Base-by-base conservation (phyloP, 2,329 filamentous ascomycete genomes). In the Tolypocladium tropicale region DNA sequence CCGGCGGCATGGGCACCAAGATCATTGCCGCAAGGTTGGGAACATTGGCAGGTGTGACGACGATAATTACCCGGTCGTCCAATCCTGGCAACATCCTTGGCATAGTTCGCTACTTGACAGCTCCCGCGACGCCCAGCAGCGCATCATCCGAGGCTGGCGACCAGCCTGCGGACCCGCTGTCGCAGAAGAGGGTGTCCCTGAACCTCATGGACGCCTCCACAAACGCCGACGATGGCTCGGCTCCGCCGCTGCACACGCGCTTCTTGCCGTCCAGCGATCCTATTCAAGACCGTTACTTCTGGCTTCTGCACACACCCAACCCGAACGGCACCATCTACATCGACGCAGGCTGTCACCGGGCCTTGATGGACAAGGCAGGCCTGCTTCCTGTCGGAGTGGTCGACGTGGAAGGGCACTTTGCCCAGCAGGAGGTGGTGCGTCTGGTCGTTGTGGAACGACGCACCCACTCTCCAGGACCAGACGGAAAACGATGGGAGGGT, bases 1-100 rank as follows among this genome's bases (percentile, higher is more conserved):
- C 94, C 2, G 94, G 94, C 23, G 94, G 94, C 49, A 99, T 99
- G 94, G 86, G 88, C 60, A 99, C 94, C 57, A 99, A 99, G 75
- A 96, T 99, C 63, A 86, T 95, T 30, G 94, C 94, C 54, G 94
- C 94, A 30, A 84, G 89, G 55, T 80, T 99, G 41, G 94, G 93
- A 36, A 96, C 92, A 7, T 94, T 92, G 37, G 94, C 91, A 14
- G 94, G 94, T 50, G 93, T 97, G 37, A 97, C 91, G 1, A 97
- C 94, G 4, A 83, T 99, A 67, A 97, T 99, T 67, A 96, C 94
- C 10, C 86, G 88, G 61, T 95, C 90, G 56, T 94, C 89, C n/a
- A 92, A 88, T 60, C 94, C 94, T 0, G 91, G 90, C 28, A 97
- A 97, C 68, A 92, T 99, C 57, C 77, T 86, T 61, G 85, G 86